Percentiles rank a stretch among this genome's conserved stretches.
These are phyloP conservation scores for Hirschfeldia incana DNA, from an alignment of 345 rosid genomes.

Conservation along the genomic window DNA sequence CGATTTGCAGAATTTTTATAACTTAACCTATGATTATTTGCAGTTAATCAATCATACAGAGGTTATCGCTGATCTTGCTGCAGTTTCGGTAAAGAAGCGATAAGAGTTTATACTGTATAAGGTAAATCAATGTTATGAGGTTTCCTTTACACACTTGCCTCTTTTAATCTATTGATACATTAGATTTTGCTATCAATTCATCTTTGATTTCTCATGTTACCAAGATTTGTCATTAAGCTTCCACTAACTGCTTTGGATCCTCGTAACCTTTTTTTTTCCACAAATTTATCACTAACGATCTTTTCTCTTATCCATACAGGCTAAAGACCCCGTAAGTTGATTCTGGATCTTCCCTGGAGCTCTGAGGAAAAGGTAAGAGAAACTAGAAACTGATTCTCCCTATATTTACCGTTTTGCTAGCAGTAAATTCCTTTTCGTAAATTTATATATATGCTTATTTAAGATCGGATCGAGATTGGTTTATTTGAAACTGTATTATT, in stretches of 20 bases:
- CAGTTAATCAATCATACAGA: neutral
- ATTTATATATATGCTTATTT: neutral
- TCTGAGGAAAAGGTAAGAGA: neutral
- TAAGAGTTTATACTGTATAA: neutral
- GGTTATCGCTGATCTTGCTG: constrained; percentile 1
- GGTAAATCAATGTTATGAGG: neutral
- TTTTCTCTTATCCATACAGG: neutral
- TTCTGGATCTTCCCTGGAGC: constrained; percentile 19
- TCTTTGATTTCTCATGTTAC: neutral
- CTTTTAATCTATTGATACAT: neutral
- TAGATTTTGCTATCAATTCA: neutral
- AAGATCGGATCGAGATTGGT: constrained; percentile 34
- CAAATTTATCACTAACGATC: neutral
- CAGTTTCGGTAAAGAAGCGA: neutral
- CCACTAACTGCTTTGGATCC: neutral
- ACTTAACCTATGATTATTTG: neutral
- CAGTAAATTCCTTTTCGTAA: neutral
- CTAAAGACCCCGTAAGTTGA: neutral
- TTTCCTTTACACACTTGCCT: neutral
- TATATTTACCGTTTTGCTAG: constrained; percentile 5
- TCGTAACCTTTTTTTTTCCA: neutral
- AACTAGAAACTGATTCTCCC: constrained; percentile 1
- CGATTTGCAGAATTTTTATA: neutral
- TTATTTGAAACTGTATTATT: constrained; percentile 20
- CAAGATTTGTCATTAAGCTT: neutral